phyloP scores from a whole-genome alignment of 2,329 filamentous ascomycete species.

The Coleophoma eucalyptorum region DNA sequence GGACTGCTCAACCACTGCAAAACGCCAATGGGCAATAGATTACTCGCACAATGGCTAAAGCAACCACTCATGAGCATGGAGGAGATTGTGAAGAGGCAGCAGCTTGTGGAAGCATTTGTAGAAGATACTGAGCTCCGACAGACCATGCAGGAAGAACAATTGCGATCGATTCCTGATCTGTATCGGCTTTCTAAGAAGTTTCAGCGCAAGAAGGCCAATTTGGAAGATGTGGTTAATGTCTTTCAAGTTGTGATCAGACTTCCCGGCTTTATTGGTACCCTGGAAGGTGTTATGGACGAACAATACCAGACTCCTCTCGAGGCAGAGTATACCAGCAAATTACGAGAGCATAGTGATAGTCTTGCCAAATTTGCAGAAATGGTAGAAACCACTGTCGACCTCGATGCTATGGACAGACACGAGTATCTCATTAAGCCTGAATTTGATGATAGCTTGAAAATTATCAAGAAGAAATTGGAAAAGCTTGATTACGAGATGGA shows the following conservation, averaged over 20 bases:
- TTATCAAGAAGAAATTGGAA: conserved; percentile 90
- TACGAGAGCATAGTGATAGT: conserved; percentile 72
- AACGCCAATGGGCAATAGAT: conserved; percentile 83
- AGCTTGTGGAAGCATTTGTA: conserved; percentile 92
- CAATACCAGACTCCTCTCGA: conserved; percentile 85
- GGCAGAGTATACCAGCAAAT: conserved; percentile 78
- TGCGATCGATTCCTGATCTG: conserved; percentile 88
- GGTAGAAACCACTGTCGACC: conserved; percentile 96
- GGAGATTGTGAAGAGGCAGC: conserved; percentile 88
- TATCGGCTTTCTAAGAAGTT: conserved; percentile 94
- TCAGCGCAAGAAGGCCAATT: conserved; percentile 82
- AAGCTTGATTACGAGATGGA: conserved; percentile 80
- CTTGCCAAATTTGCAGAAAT: conserved; percentile 90
- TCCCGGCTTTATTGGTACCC: conserved; percentile 82
- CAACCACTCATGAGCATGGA: conserved; percentile 89
- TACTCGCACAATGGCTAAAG: conserved; percentile 95
- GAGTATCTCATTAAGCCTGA: conserved; percentile 99
- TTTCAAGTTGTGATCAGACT: conserved; percentile 94
- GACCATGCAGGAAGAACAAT: conserved; percentile 94
- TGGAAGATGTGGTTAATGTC: conserved; percentile 92
- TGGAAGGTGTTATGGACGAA: conserved; percentile 95
- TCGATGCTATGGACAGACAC: conserved; percentile 92
- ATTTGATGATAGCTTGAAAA: conserved; percentile 83
- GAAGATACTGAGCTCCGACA: conserved; percentile 90
- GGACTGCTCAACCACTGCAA: conserved; percentile 97